phyloP scores from a whole-genome alignment of 2,329 filamentous ascomycete species.

The Endoconidiophora laricicola region DNA sequence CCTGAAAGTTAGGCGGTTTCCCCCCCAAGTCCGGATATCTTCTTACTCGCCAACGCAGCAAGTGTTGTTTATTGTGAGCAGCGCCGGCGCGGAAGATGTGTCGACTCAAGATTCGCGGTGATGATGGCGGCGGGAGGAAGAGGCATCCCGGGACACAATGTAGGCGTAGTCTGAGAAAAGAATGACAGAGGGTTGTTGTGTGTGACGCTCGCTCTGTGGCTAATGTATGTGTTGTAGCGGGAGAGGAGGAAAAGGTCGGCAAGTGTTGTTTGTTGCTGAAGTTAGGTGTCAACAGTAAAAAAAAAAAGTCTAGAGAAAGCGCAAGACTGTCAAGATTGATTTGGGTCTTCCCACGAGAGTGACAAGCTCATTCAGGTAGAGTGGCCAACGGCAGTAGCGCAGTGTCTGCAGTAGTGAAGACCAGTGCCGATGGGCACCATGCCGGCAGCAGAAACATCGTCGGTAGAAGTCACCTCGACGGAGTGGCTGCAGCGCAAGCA shows the following conservation, averaged over 20 bases:
- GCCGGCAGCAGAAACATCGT: conserved; percentile 39
- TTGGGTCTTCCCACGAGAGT: not conserved
- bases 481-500: conserved; percentile 45
- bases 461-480: conserved; percentile 43
- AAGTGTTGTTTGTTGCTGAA: not conserved
- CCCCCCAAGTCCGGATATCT: too few species aligned
- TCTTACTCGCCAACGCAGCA: too few species aligned
- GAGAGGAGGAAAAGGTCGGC: not conserved
- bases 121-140: too few species aligned
- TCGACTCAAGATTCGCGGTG: too few species aligned
- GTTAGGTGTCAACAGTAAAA: not conserved
- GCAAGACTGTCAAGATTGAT: not conserved
- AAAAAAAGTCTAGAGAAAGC: not conserved
- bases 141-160: too few species aligned
- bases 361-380: not conserved
- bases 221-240: not conserved
- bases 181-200: too few species aligned
- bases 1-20: too few species aligned
- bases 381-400: conserved; percentile 39
- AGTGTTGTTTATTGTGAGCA: too few species aligned
- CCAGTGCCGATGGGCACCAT: conserved; percentile 51
- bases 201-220: too few species aligned
- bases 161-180: too few species aligned
- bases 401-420: conserved; percentile 45
- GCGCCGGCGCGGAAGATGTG: too few species aligned